These are phyloP conservation scores for Miscanthus sacchariflorus DNA, from an alignment of 202 grass and related monocot genomes.

Conservation along the genomic window DNA sequence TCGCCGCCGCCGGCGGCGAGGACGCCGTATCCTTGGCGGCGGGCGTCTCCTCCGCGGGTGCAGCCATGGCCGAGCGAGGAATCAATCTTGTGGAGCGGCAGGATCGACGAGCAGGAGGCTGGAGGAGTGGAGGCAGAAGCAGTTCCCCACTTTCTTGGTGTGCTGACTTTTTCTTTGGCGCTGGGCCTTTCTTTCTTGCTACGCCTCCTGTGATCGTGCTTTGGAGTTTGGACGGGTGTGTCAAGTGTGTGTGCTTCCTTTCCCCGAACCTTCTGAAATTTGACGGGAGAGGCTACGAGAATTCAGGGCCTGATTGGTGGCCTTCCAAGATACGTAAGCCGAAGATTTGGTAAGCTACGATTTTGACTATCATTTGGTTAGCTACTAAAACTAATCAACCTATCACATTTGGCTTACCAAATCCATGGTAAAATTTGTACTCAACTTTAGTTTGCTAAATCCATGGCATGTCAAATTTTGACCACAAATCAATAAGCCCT, in stretches of 20 bases:
- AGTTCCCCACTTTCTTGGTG: background rate
- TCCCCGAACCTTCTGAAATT: background rate
- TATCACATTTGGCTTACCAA: too few relatives aligned
- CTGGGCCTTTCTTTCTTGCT: background rate
- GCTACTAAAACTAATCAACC: too few relatives aligned
- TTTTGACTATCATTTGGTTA: too few relatives aligned
- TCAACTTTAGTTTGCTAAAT: too few relatives aligned
- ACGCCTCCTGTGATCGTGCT: background rate
- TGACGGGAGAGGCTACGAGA: too few relatives aligned
- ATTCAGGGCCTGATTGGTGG: too few relatives aligned
- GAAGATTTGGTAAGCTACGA: too few relatives aligned
- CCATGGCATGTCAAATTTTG: too few relatives aligned
- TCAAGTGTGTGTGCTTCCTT: background rate
- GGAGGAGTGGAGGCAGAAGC: background rate
- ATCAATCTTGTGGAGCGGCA: background rate
- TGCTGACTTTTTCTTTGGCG: background rate
- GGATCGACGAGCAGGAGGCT: conserved; percentile 12
- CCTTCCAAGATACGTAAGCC: too few relatives aligned
- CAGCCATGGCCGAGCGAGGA: conserved; percentile 52
- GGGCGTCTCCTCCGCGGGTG: conserved; percentile 32
- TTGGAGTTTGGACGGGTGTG: background rate
- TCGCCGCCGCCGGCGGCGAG: background rate
- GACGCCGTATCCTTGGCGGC: conserved; percentile 39
- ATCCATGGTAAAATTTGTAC: too few relatives aligned
- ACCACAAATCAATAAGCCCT: too few relatives aligned